Evolutionary conservation across 106 monocot genomes (phyloP), one percentile per base, ranked within the genome.

Genomic region (Narthecium ossifragum): DNA sequence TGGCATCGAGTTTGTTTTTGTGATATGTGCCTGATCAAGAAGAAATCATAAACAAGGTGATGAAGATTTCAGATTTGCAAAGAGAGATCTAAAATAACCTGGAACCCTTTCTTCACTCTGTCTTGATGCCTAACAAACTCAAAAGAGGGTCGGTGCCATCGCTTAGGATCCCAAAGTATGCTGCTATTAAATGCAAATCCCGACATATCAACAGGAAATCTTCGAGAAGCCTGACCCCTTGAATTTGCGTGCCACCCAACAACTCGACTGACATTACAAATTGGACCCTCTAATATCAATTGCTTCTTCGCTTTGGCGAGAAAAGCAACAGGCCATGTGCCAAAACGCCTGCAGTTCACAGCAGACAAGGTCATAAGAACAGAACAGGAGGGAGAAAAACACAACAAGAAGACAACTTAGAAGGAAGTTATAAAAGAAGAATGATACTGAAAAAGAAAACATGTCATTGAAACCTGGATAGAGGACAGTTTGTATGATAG

Each of bases 171-270:
- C 88, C 88, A 88, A 17, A 88, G 83, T 33, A 88, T 70, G 31
- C 84, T 76, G 39, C 88, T 84, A 62, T 88, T 84, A 59, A 88
- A 88, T 51, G 88, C 88, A 61, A 88, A 80, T 40, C 84, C 84
- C n/a, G 88, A 77, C 54, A 84, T 67, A 28, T 66, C 68, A 31
- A 63, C 56, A 56, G 59, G 80, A 33, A 88, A 84, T 73, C 88
- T 80, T 55, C 69, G 61, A 68, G 64, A 53, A 49, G 63, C 36
- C 59, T 51, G 68, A 24, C 15, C 70, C 67, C 61, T 65, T 47
- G 65, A 72, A 40, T 79, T 73, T 31, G 72, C 71, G 48, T 82
- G 86, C 86, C 86, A 86, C 53, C 86, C 86, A 23, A 72, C 68
- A 53, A 86, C 70, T 60, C 69, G 59, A 61, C 67, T 82, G 31